A percentile compares a stretch with the other conserved stretches of the same genome.
Conservation (phyloP, 192 early-diverging fungal species). For the Funneliformis mosseae region DNA sequence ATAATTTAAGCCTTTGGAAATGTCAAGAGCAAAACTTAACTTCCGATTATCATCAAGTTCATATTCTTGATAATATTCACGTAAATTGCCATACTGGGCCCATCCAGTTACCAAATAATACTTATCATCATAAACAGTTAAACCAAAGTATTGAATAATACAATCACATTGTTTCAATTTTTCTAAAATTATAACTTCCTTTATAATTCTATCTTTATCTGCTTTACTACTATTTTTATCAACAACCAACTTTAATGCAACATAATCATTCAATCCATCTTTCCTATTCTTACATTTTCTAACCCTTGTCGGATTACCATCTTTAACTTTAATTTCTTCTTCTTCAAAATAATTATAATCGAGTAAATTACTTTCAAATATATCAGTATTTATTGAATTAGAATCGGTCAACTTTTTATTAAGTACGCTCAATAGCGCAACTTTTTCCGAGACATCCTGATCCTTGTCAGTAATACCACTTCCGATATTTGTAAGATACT, state of each 20-base stretch:
- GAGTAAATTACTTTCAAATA: background rate
- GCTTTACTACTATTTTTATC: background rate
- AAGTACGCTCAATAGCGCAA: background rate
- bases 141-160: slow-evolving; percentile 17
- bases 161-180: background rate
- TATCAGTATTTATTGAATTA: background rate
- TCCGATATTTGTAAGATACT: background rate
- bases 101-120: slow-evolving; percentile 27
- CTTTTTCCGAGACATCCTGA: background rate
- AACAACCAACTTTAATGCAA: background rate
- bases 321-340: background rate
- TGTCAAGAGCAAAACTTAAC: slow-evolving; percentile 41
- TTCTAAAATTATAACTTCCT: slow-evolving; percentile 19
- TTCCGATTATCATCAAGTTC: slow-evolving; percentile 21
- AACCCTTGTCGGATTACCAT: background rate
- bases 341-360: background rate
- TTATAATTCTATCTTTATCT: background rate
- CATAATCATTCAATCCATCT: background rate
- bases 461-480: background rate
- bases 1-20: slow-evolving; percentile 43
- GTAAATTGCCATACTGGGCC: slow-evolving; percentile 22
- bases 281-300: background rate
- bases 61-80: slow-evolving; percentile 40
- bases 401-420: background rate
- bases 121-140: background rate